phyloP scores from a whole-genome alignment of 768 basidiomycete species.

The Rhizopogon roseolus region DNA sequence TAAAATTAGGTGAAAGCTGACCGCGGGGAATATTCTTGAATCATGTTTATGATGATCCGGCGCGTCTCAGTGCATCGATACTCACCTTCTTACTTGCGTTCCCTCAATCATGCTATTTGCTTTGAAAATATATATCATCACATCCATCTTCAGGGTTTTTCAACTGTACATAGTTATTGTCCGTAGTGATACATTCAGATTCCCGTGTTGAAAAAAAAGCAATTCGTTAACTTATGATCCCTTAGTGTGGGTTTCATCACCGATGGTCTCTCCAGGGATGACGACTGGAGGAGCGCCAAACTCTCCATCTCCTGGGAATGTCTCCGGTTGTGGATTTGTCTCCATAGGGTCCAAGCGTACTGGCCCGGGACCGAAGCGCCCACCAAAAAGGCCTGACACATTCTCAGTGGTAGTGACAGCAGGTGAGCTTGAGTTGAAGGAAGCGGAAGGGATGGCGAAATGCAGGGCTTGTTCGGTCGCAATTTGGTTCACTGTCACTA shows the following conservation, averaged over 20 bases:
- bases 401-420: conserved; percentile 7
- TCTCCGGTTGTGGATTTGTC: conserved; percentile 15
- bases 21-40: not conserved
- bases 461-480: conserved; percentile 21
- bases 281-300: conserved; percentile 24
- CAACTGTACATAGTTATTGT: not conserved
- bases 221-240: not conserved
- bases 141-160: not conserved
- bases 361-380: conserved; percentile 11
- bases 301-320: conserved; percentile 20
- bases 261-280: conserved; percentile 22
- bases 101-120: not conserved
- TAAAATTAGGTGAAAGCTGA: not conserved
- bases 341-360: conserved; percentile 17
- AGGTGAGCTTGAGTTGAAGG: conserved; percentile 9
- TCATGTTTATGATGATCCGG: not conserved
- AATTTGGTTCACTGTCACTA: conserved; percentile 28
- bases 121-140: not conserved
- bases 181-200: not conserved
- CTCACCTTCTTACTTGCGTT: not conserved
- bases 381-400: conserved; percentile 9
- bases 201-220: not conserved
- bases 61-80: not conserved
- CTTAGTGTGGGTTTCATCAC: conserved; percentile 7
- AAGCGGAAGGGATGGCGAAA: conserved; percentile 15